These are phyloP conservation scores for Closterium sp. DNA, from an alignment of 139 green algal species.

Conservation along the genomic window DNA sequence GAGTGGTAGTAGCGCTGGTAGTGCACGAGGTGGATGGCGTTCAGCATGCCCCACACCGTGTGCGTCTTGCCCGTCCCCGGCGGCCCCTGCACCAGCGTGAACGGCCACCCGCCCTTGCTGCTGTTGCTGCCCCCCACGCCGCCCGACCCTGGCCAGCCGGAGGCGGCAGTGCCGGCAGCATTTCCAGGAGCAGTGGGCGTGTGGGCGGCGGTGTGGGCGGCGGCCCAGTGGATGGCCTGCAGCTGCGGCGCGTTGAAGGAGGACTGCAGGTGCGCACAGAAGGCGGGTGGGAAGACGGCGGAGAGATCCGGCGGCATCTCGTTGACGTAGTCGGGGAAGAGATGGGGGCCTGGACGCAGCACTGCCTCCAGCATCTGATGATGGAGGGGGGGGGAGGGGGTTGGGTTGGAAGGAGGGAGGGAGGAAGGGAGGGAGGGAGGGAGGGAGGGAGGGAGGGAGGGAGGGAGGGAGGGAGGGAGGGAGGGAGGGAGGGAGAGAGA, in stretches of 20 bases:
- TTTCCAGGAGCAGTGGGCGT: no score
- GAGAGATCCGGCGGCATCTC: conserved; percentile 7
- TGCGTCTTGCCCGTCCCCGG: conserved; percentile 96
- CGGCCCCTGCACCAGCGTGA: conserved; percentile 81
- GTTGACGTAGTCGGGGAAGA: conserved; percentile 40
- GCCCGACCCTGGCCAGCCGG: neutral
- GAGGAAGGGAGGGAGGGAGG: no score
- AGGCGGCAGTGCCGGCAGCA: no score
- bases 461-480: no score
- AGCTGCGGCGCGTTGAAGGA: conserved; percentile 43
- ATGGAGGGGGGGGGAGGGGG: neutral
- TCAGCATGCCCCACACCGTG: conserved; percentile 87
- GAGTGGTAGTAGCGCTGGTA: conserved; percentile 75
- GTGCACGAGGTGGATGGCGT: conserved; percentile 83
- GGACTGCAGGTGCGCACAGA: conserved; percentile 28
- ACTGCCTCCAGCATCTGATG: conserved; percentile 36
- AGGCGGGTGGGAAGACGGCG: conserved; percentile 16
- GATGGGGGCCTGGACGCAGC: conserved; percentile 1
- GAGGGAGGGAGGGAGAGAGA: no score
- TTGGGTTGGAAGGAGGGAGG: no score
- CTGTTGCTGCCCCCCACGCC: neutral
- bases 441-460: no score
- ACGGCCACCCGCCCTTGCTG: conserved; percentile 38
- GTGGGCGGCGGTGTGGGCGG: conserved; percentile 20
- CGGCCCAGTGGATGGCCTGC: conserved; percentile 27